A percentile compares a stretch with the other conserved stretches of the same genome.
These are phyloP conservation scores for Fusarium stilboides DNA, from an alignment of 2,329 filamentous ascomycete genomes.

Conservation along the genomic window DNA sequence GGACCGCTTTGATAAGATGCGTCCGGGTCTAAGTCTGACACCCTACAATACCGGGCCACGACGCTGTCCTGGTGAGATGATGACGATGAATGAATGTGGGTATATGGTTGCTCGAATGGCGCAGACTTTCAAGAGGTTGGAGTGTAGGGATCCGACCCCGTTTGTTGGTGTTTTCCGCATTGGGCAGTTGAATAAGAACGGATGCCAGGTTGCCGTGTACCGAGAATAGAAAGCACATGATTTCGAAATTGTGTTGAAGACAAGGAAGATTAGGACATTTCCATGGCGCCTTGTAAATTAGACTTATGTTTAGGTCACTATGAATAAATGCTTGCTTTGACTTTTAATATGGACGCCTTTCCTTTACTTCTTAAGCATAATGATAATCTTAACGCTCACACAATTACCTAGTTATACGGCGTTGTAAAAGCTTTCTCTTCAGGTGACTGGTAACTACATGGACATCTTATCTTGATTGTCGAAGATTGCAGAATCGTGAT, in stretches of 20 bases:
- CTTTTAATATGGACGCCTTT: too few species aligned
- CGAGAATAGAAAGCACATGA: not conserved
- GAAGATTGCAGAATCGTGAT: too few species aligned
- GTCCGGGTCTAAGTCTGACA: not conserved
- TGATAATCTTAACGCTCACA: too few species aligned
- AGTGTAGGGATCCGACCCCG: slow-evolving; percentile 4
- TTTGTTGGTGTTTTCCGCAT: slow-evolving; percentile 18
- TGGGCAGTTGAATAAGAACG: slow-evolving; percentile 20
- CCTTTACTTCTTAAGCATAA: too few species aligned
- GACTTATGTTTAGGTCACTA: too few species aligned
- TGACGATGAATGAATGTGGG: slow-evolving; percentile 12
- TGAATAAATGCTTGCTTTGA: too few species aligned
- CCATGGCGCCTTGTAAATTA: too few species aligned
- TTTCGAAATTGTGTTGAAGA: fast-evolving
- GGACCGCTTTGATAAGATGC: slow-evolving; percentile 8
- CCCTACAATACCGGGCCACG: slow-evolving; percentile 10
- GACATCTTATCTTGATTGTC: too few species aligned
- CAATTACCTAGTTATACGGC: too few species aligned
- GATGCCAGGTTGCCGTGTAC: slow-evolving; percentile 7
- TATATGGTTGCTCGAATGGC: slow-evolving; percentile 15
- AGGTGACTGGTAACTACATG: too few species aligned
- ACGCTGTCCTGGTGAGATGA: slow-evolving; percentile 17
- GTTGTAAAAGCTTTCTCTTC: too few species aligned
- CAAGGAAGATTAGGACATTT: too few species aligned
- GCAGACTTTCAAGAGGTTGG: slow-evolving; percentile 7